Base-by-base conservation (phyloP, 805 yeast genomes). In the Cyberlindnera euphorbiiphila region DNA sequence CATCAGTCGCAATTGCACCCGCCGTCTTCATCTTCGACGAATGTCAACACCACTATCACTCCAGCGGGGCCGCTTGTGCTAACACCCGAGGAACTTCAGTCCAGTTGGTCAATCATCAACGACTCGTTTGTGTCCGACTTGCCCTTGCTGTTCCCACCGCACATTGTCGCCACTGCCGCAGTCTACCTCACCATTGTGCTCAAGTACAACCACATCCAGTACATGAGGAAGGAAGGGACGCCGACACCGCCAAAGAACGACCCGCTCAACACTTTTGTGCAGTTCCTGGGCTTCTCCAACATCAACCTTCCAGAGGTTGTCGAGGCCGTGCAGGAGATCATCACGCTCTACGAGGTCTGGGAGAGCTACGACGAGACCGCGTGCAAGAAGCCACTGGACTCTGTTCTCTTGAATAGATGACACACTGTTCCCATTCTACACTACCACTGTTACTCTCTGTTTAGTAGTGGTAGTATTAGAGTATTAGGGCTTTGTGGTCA, bases 41-140 rank as follows among this genome's bases (percentile, higher is more conserved):
- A 16, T 23, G 23, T 12, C 17, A 20, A 13, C 23, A 19, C 4
- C 33, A 14, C 36, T 15, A 26, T 17, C 10, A 9, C 25, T 5
- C 26, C 30, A 11, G 27, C 28, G 9, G 41, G 40, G 2, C 42
- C 37, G 19, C 56, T 67, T 23, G 41, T 48, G 10, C 53, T 83
- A 4, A 56, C 76, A 0, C 69, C 74, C 3, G 85, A 78, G 29
- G 97, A 89, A 52, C 57, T 83, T 22, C 96, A 91, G 54, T 78
- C 84, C 30, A 70, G 85, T 9, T 93, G 98, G 97, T 82, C 94
- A 1, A 68, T 89, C 34, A 73, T 93, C 25, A 93, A 88, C 58
- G 98, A 91, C 56, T 76, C 89, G 45, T 89, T 84, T 58, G 79
- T 87, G 30, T 87, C 96, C 1, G 98, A 93, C 57, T 65, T 85